Percentiles rank a stretch among this genome's conserved stretches.
Evolutionary conservation across 768 basidiomycete species (phyloP).

Genomic region (Termitomyces sp.): DNA sequence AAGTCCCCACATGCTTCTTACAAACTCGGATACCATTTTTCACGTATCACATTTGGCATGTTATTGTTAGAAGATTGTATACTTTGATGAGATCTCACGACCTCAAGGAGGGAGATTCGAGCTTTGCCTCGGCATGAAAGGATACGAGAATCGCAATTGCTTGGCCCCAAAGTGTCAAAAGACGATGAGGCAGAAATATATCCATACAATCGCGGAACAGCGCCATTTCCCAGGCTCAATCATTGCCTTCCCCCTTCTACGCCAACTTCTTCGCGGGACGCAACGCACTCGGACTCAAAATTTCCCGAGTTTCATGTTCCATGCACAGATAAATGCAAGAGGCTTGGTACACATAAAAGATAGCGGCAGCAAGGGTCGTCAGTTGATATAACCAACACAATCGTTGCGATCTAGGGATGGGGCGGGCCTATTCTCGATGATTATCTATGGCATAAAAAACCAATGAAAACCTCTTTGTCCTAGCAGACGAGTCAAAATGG

Average conservation of each 20-base stretch:
- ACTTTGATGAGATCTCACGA: no score
- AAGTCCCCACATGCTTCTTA: no score
- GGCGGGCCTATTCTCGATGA: not conserved
- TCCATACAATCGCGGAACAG: not conserved
- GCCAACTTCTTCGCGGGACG: not conserved
- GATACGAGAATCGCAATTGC: no score
- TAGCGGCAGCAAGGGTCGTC: not conserved
- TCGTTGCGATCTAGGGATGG: not conserved
- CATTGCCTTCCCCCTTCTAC: not conserved
- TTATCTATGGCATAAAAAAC: not conserved
- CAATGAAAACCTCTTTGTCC: not conserved
- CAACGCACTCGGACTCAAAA: not conserved
- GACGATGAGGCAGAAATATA: not conserved
- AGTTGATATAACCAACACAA: not conserved
- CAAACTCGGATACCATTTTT: no score
- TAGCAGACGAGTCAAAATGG: not conserved
- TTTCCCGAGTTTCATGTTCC: not conserved
- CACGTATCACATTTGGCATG: no score
- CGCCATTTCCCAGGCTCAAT: not conserved
- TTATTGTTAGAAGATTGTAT: no score
- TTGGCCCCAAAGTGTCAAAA: no score
- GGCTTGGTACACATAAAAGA: no score
- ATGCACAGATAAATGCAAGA: not conserved
- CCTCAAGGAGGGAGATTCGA: no score
- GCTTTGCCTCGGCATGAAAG: no score